These are phyloP conservation scores for Ceratorhiza oryzae-sativae DNA, from an alignment of 1,284 basidiomycete species.

Conservation along the genomic window DNA sequence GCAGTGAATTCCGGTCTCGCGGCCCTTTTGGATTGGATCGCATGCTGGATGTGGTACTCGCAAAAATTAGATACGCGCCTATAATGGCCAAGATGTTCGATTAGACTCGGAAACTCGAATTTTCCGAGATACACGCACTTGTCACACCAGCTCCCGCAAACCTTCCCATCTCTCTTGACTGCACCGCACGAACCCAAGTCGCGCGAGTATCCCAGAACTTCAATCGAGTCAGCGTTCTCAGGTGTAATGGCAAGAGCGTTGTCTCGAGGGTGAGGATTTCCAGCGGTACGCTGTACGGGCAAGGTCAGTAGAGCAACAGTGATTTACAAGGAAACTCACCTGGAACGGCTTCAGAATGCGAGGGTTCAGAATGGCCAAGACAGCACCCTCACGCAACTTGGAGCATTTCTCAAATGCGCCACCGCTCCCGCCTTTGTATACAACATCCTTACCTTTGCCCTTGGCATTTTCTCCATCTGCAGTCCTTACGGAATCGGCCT, in stretches of 20 bases:
- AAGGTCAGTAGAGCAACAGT: neutral
- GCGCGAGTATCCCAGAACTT: constrained; percentile 83
- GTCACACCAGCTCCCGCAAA: constrained; percentile 88
- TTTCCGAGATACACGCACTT: constrained; percentile 58
- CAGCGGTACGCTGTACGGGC: constrained; percentile 43
- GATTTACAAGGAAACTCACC: constrained; percentile 55
- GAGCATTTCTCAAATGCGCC: constrained; percentile 89
- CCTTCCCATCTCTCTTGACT: constrained; percentile 76
- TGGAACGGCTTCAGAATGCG: constrained; percentile 84
- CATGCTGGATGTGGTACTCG: constrained; percentile 85
- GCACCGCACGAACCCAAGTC: constrained; percentile 88
- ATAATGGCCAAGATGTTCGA: neutral
- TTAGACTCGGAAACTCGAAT: neutral
- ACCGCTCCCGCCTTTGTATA: constrained; percentile 85
- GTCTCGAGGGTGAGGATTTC: constrained; percentile 74
- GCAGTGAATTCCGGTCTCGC: constrained; percentile 82
- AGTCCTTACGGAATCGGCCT: constrained; percentile 70
- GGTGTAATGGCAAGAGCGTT: constrained; percentile 91
- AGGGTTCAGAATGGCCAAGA: constrained; percentile 90
- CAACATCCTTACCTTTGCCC: constrained; percentile 55
- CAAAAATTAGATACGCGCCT: constrained; percentile 71
- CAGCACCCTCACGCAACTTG: constrained; percentile 85
- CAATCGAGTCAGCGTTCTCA: constrained; percentile 76
- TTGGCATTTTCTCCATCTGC: constrained; percentile 54
- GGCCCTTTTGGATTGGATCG: constrained; percentile 75